Base-by-base conservation (phyloP, 768 basidiomycete genomes). In the Psilocybe sp. region DNA sequence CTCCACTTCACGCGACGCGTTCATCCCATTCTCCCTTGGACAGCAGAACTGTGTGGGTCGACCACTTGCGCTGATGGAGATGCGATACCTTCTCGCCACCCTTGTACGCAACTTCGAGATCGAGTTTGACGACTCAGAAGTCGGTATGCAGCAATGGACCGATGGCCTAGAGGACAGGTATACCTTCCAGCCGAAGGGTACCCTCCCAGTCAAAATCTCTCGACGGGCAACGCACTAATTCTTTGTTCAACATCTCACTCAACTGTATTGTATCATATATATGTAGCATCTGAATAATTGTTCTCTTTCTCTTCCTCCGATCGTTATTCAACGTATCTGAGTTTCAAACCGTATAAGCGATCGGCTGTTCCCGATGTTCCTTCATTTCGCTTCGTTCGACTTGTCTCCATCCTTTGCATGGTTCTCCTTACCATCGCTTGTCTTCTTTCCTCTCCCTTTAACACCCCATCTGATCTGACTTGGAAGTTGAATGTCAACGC, bases 381-480 rank as follows among this genome's bases (percentile, higher is more conserved):
- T 15, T 6, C 13, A 8, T 9, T 15, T 40, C 4, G 15, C n/a
- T n/a, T n/a, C n/a, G n/a, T n/a, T n/a, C n/a, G n/a, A n/a, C n/a
- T n/a, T n/a, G n/a, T n/a, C n/a, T n/a, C n/a, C n/a, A n/a, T 40
- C 15, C 19, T 15, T 40, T 40, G 9, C 15, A 40, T 40, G 15
- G 12, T 15, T 2, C 45, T 46, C 35, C 15, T 34, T 15, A 15
- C 32, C 42, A 14, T 44, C 42, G 11, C 42, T 44, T 18, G 46
- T 18, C 32, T 41, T 48, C 40, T 40, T 40, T 2, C 52, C 70
- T 42, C 73, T 65, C 33, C 79, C 77, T 14, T 45, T 57, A 54
- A 80, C 80, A 1, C 64, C 71, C 81, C 82, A 84, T 41, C 70
- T 69, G 40, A 84, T 82, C 63, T 84, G 82, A 51, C 78, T 63